phyloP scores from a whole-genome alignment of 805 yeast species.

The Tetrapisispora iriomotensis region DNA sequence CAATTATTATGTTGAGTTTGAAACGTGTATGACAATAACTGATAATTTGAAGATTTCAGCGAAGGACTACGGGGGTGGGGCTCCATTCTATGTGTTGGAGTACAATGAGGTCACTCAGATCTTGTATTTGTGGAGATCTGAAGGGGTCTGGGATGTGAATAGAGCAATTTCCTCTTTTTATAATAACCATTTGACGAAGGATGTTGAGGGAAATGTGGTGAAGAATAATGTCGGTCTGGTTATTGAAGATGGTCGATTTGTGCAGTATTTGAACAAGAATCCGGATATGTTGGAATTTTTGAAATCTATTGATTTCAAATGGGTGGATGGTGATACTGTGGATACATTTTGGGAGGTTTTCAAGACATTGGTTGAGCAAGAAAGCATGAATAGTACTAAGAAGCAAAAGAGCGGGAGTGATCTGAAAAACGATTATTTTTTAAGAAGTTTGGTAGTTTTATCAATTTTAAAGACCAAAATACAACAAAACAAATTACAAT shows the following conservation, averaged over 20 bases:
- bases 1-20: constrained; percentile 18
- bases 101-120: constrained; percentile 14
- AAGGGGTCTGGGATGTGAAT: constrained; percentile 21
- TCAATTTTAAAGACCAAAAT: constrained; percentile 18
- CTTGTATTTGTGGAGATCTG: constrained; percentile 23
- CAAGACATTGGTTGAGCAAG: background rate
- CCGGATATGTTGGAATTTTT: constrained; percentile 5
- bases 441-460: constrained; percentile 19
- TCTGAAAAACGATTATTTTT: background rate
- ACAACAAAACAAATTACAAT: constrained; percentile 9
- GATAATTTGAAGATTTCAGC: constrained; percentile 22
- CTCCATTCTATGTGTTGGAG: constrained; percentile 22
- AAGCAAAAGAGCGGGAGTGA: background rate
- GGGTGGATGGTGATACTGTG: constrained; percentile 11
- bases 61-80: constrained; percentile 8
- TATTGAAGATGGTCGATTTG: constrained; percentile 5
- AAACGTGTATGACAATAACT: constrained; percentile 20
- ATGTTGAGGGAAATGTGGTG: background rate
- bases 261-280: constrained; percentile 6
- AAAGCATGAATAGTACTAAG: background rate
- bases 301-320: constrained; percentile 15
- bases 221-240: constrained; percentile 1
- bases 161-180: constrained; percentile 14
- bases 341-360: constrained; percentile 11
- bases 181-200: background rate